Evolutionary conservation across 768 basidiomycete genomes (phyloP), one percentile per base, ranked within the genome.

Genomic region (Mycena leptocephala): DNA sequence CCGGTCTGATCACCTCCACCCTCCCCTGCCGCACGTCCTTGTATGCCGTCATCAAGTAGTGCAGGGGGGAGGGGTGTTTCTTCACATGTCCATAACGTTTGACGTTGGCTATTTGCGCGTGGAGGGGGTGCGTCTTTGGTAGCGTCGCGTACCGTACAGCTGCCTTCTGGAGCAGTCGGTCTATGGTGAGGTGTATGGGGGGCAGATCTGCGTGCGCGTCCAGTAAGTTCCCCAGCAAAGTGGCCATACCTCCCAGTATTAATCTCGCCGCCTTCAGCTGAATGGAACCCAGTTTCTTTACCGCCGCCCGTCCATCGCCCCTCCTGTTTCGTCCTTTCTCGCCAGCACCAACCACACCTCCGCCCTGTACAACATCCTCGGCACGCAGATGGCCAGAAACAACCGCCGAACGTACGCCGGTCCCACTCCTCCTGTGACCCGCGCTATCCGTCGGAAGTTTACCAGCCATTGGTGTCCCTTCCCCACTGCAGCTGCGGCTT

Each of bases 121-220:
- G 46, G 3, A 84, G 67, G 20, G 83, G 83, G 63, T 65, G 63
- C 0, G 63, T 48, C 30, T 18, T 3, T 3, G 63, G 63, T 1
- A 65, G 63, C 22, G 63, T 65, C 30, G 63, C 43, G 16, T 65
- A 65, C 1, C 63, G 46, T 0, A 65, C 6, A 2, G 46, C 43
- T 8, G 63, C 63, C 18, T 51, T 46, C 6, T 65, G 63, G 7
- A 65, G 30, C 1, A 28, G 28, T 33, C 33, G 48, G 46, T 65
- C 63, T 1, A 65, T 24, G 4, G 43, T 30, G 2, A 65, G 63
- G 16, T 65, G 28, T 13, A 65, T 48, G 1, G 63, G 63, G 2
- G n/a, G 43, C 8, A 65, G 11, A 30, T 65, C 63, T 2, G 63
- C 63, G 30, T 65, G 63, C 1, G 63, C 63, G 43, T 51, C 30